phyloP scores from a whole-genome alignment of 2,329 filamentous ascomycete species.

The Acrocalymma vagum region DNA sequence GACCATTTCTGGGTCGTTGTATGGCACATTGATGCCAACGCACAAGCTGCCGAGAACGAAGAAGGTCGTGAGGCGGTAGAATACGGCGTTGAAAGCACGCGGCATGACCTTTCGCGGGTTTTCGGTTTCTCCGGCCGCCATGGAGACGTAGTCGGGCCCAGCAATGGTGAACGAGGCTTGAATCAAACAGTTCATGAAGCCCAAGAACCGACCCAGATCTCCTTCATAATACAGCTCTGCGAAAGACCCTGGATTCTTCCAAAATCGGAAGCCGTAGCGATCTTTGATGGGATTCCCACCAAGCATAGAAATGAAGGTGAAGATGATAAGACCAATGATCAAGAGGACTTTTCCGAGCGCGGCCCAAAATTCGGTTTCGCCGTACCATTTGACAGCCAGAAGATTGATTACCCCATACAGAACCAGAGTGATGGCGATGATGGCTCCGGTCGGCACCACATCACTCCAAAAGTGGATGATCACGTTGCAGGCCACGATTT shows the following conservation, averaged over 20 bases:
- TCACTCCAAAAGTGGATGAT: slow-evolving; percentile 59
- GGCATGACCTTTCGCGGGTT: slow-evolving; percentile 65
- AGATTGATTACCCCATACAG: slow-evolving; percentile 72
- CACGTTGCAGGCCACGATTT: slow-evolving; percentile 62
- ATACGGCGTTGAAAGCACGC: slow-evolving; percentile 78
- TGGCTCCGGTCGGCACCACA: slow-evolving; percentile 65
- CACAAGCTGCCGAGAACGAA: slow-evolving; percentile 78
- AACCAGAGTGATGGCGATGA: slow-evolving; percentile 68
- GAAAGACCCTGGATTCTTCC: slow-evolving; percentile 73
- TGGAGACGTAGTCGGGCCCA: slow-evolving; percentile 59
- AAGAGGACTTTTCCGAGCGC: slow-evolving; percentile 66
- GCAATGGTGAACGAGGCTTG: slow-evolving; percentile 60
- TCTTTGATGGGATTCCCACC: slow-evolving; percentile 77
- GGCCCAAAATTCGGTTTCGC: slow-evolving; percentile 73
- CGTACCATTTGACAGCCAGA: slow-evolving; percentile 62
- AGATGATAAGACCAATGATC: slow-evolving; percentile 56
- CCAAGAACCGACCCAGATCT: slow-evolving; percentile 74
- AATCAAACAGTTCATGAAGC: slow-evolving; percentile 79
- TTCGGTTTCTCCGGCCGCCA: slow-evolving; percentile 58
- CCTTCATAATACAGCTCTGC: slow-evolving; percentile 70
- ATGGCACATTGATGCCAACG: slow-evolving; percentile 74
- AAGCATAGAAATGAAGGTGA: slow-evolving; percentile 82
- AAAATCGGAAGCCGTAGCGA: slow-evolving; percentile 57
- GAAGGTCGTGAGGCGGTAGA: slow-evolving; percentile 78
- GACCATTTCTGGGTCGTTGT: slow-evolving; percentile 69